Conservation (phyloP, 306 rosid species). For the Vachellia pachyceras region DNA sequence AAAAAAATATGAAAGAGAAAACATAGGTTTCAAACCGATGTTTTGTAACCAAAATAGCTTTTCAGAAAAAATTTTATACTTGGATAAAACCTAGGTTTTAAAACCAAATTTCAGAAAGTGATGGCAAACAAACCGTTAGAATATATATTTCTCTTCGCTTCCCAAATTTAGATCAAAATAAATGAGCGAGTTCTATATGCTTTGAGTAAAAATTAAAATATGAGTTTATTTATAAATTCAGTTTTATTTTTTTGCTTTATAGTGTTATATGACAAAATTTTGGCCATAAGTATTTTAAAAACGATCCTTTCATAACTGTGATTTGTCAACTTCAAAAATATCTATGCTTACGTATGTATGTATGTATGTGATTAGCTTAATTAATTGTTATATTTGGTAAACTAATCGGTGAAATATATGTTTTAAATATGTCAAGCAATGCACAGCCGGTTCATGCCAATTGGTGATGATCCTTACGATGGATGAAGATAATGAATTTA, state of each 20-base stretch:
- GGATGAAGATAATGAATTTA: neutral
- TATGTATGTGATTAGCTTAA: neutral
- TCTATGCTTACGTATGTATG: neutral
- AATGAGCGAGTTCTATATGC: neutral
- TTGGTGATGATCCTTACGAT: neutral
- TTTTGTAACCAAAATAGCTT: no score
- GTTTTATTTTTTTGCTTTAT: no score
- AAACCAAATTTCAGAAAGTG: no score
- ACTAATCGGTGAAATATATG: neutral
- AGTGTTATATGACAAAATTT: neutral
- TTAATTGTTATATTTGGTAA: neutral
- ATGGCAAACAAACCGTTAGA: no score
- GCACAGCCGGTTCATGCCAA: neutral
- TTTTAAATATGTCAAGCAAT: neutral
- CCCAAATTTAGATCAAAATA: neutral
- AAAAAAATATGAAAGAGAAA: no score
- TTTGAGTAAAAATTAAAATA: neutral
- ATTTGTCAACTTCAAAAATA: neutral
- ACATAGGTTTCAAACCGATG: no score
- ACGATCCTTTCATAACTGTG: neutral
- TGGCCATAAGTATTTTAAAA: neutral
- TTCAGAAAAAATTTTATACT: no score
- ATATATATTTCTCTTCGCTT: neutral
- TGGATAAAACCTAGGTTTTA: no score
- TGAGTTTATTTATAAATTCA: neutral